Conservation (phyloP, 495 filamentous ascomycete genomes). For the Aspergillus incahuasiensis region DNA sequence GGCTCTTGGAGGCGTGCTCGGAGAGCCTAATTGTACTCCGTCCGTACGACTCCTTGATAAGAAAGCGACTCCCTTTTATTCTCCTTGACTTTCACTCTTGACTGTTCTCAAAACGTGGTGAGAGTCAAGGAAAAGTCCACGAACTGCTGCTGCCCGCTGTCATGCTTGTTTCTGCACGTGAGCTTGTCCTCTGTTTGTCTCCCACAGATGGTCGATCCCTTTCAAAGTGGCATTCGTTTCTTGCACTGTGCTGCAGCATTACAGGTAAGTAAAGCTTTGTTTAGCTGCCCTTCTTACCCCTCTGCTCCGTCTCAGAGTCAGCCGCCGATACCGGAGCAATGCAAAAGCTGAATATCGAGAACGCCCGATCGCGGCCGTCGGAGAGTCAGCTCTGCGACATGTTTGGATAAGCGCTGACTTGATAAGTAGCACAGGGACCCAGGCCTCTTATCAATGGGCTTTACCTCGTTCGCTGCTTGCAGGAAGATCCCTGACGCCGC, state of each 20-base stretch:
- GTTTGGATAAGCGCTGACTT: not conserved
- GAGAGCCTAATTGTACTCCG: not conserved
- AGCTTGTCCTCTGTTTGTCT: not conserved
- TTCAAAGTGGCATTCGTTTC: not conserved
- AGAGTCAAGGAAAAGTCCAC: not conserved
- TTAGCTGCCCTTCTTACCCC: not conserved
- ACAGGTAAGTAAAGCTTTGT: not conserved
- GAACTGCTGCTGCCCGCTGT: not conserved
- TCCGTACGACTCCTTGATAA: constrained; percentile 1
- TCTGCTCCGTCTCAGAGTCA: not conserved
- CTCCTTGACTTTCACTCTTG: not conserved
- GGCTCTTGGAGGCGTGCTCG: not conserved
- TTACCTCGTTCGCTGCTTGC: not conserved
- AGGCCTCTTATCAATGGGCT: not conserved
- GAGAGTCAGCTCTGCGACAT: not conserved
- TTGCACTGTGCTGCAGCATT: not conserved
- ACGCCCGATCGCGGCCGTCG: not conserved
- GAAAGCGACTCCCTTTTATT: not conserved
- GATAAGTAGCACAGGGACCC: not conserved
- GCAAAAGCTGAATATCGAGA: not conserved
- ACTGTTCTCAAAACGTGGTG: not conserved
- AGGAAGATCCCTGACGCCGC: not conserved
- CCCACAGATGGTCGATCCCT: not conserved
- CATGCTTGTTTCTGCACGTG: not conserved
- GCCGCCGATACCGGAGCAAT: not conserved